These are phyloP conservation scores for Aaosphaeria arxii DNA, from an alignment of 2,329 filamentous ascomycete genomes.

Conservation along the genomic window DNA sequence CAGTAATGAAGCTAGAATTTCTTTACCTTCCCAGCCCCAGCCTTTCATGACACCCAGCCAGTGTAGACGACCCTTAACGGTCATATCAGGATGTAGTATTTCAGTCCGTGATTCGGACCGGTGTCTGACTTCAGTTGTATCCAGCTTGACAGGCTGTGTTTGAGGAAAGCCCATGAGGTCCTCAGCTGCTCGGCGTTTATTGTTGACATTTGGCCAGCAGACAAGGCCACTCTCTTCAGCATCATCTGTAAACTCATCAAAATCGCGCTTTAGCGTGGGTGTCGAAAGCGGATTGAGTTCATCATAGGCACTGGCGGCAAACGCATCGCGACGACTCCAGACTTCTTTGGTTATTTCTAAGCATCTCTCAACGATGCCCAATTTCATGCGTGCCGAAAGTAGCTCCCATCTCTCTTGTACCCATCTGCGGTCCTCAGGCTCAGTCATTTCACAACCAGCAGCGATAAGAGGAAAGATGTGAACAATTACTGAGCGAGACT, in stretches of 20 bases:
- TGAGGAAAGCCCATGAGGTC: slow-evolving; percentile 1
- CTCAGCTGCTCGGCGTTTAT: slow-evolving; percentile 22
- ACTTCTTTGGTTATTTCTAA: slow-evolving; percentile 64
- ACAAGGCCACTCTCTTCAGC: slow-evolving; percentile 14
- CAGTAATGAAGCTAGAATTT: neutral
- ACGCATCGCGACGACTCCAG: slow-evolving; percentile 61
- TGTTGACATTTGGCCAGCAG: slow-evolving; percentile 16
- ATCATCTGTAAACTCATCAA: slow-evolving; percentile 16
- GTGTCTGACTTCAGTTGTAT: slow-evolving; percentile 23
- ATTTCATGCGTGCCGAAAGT: slow-evolving; percentile 61
- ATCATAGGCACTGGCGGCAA: slow-evolving; percentile 34
- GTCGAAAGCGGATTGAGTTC: slow-evolving; percentile 8
- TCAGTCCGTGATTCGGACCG: slow-evolving; percentile 18
- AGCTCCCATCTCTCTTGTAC: slow-evolving; percentile 60
- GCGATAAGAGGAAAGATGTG: slow-evolving; percentile 69
- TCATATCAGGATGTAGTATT: slow-evolving; percentile 57
- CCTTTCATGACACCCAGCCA: slow-evolving; percentile 72
- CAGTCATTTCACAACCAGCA: slow-evolving; percentile 62
- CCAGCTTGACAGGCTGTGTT: slow-evolving; percentile 15
- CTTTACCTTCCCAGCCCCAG: slow-evolving; percentile 66
- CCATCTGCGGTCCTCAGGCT: slow-evolving; percentile 61
- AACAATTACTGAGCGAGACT: slow-evolving; percentile 62
- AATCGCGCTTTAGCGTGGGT: slow-evolving; percentile 19
- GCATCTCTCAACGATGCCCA: slow-evolving; percentile 66
- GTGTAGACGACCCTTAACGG: slow-evolving; percentile 63